These are phyloP conservation scores for Paramecium bursaria DNA, from an alignment of 73 alveolate genomes.

Conservation along the genomic window DNA sequence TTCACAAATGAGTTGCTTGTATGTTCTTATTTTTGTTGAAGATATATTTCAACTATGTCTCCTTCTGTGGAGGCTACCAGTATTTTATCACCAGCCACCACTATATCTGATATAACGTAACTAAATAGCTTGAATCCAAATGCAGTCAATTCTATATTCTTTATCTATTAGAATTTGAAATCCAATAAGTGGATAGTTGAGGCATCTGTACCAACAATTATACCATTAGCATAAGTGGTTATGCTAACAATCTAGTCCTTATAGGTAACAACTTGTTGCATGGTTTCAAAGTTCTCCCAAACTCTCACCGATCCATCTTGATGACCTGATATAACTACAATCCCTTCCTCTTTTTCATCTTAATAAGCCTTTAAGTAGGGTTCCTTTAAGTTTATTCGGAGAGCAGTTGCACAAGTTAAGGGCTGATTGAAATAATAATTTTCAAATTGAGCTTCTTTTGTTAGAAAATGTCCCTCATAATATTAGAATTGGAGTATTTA, in stretches of 20 bases:
- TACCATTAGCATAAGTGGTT: slow-evolving; percentile 55
- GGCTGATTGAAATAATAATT: slow-evolving; percentile 49
- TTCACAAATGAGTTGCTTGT: slow-evolving; percentile 51
- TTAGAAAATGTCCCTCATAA: slow-evolving; percentile 68
- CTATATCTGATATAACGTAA: slow-evolving; percentile 67
- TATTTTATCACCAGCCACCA: slow-evolving; percentile 68
- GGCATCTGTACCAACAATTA: slow-evolving; percentile 67
- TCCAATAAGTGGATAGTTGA: slow-evolving; percentile 64
- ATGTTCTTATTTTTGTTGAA: slow-evolving; percentile 59
- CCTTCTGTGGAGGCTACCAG: slow-evolving; percentile 66
- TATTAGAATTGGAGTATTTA: slow-evolving; percentile 52
- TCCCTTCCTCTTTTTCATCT: slow-evolving; percentile 63
- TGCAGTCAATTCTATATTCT: slow-evolving; percentile 66
- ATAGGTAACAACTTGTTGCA: slow-evolving; percentile 43
- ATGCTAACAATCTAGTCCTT: slow-evolving; percentile 64
- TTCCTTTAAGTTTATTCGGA: slow-evolving; percentile 48
- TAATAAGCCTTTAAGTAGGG: slow-evolving; percentile 57
- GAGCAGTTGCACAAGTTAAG: slow-evolving; percentile 68
- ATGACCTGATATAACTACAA: slow-evolving; percentile 64
- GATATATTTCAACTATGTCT: slow-evolving; percentile 61
- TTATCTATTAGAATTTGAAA: slow-evolving; percentile 50
- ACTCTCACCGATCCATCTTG: slow-evolving; percentile 51
- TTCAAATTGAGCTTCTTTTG: slow-evolving; percentile 41
- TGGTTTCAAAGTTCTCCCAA: slow-evolving; percentile 66
- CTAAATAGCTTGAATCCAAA: slow-evolving; percentile 65